These are phyloP conservation scores for Kandelia obovata DNA, from an alignment of 345 rosid species.

Conservation along the genomic window DNA sequence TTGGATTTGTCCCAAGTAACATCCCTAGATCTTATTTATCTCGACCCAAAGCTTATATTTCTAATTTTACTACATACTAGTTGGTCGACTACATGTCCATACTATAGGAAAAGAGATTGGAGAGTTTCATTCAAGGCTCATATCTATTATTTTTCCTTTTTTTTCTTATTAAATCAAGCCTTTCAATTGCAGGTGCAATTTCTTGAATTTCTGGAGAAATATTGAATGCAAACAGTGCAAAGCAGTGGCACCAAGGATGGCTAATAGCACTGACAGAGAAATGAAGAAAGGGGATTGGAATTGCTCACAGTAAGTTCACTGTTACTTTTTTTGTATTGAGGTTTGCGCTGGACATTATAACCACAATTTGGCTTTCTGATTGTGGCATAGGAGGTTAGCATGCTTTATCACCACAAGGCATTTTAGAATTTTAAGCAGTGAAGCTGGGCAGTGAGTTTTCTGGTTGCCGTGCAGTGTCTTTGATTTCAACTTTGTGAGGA, in stretches of 20 bases:
- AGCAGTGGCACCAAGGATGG: slow-evolving; percentile 38
- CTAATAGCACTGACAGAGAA: slow-evolving; percentile 23
- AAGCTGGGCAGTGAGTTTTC: too few species aligned
- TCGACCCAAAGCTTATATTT: too few species aligned
- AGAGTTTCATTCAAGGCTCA: background rate
- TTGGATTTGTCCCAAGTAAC: slow-evolving; percentile 64
- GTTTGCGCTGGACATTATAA: background rate
- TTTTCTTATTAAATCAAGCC: background rate
- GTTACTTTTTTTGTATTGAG: background rate
- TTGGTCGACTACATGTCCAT: too few species aligned
- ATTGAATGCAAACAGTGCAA: slow-evolving; percentile 40
- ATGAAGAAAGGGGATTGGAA: slow-evolving; percentile 70
- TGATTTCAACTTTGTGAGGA: too few species aligned
- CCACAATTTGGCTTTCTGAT: background rate
- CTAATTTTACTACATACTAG: too few species aligned
- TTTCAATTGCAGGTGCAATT: slow-evolving; percentile 13
- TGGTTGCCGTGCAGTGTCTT: too few species aligned
- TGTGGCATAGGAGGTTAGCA: background rate
- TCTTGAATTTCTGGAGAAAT: slow-evolving; percentile 49
- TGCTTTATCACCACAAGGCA: background rate
- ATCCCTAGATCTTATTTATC: background rate
- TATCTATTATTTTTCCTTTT: background rate
- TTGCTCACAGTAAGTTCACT: slow-evolving; percentile 45
- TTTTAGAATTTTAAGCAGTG: background rate
- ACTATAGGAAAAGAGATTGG: too few species aligned